Evolutionary conservation across 495 filamentous ascomycete genomes (phyloP), one percentile per base, ranked within the genome.

Genomic region (Achaetomiella virescens): DNA sequence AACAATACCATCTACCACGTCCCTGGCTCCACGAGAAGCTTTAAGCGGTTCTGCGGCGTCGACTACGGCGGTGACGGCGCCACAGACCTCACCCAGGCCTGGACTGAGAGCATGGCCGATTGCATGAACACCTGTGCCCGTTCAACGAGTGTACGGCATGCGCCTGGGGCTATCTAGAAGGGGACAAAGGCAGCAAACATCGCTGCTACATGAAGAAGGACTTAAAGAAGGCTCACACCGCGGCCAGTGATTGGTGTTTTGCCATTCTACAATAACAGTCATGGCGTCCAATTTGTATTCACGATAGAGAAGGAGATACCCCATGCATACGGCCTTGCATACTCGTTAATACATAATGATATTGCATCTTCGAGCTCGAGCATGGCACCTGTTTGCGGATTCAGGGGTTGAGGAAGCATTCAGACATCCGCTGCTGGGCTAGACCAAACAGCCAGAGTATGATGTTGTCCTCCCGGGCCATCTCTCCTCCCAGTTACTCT

Each of bases 161-260:
- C 33, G 63, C 64, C 2, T 78, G 75, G 75, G 75, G 75, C 0
- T 67, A 64, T 37, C 43, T 75, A 7, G 47, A 64, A 4, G 75
- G 72, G 1, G 75, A 78, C 51, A 42, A 44, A 1, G 71, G 67
- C 0, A 56, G 55, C 3, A 58, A 63, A 20, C 69, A 74, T 35
- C 69, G 68, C 3, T 78, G 75, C 52, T 78, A 66, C 62, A 59
- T 78, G 51, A 78, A 78, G 64, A 69, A 54, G 14, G 53, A 62
- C 22, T 57, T 78, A 51, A 63, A 62, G 57, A 58, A 55, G 25
- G n/a, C 65, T 6, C 72, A 75, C 55, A 52, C 48, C 18, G 63
- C 68, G 1, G 61, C 63, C 15, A 36, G 42, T 17, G 71, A 74
- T 27, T 78, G 71, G 72, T 64, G 67, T 38, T 77, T 77, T 66